These are phyloP conservation scores for Cyamopsis tetragonoloba DNA, from an alignment of 306 rosid species.

Conservation along the genomic window DNA sequence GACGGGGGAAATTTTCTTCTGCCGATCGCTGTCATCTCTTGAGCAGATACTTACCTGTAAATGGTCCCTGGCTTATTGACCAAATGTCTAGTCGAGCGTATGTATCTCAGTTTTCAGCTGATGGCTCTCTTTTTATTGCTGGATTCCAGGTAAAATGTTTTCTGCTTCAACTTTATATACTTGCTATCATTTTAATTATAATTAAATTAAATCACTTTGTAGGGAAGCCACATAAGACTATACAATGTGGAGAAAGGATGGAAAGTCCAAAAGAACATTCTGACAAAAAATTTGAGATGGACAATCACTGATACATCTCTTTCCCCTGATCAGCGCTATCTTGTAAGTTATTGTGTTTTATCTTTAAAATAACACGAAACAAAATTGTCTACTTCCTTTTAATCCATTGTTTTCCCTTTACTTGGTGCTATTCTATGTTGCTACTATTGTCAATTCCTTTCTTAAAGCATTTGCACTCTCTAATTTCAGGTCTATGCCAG, in stretches of 20 bases:
- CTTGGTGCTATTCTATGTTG: background rate
- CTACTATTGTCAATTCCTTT: background rate
- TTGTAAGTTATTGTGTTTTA: constrained; percentile 46
- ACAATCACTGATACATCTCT: constrained; percentile 92
- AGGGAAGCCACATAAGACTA: constrained; percentile 79
- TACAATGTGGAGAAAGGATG: constrained; percentile 83
- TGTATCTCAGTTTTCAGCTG: constrained; percentile 89
- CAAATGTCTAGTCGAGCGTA: constrained; percentile 73
- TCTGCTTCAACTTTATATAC: background rate
- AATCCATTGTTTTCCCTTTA: background rate
- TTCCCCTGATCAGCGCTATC: constrained; percentile 67
- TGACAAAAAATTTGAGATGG: constrained; percentile 80
- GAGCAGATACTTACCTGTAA: constrained; percentile 85
- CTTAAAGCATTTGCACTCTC: constrained; percentile 13
- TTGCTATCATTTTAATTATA: constrained; percentile 3
- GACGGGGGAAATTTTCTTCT: constrained; percentile 85
- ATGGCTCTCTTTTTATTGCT: constrained; percentile 86
- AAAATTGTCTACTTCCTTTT: background rate
- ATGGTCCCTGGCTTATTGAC: constrained; percentile 81
- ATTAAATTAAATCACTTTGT: constrained; percentile 23
- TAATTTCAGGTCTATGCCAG: constrained; percentile 85
- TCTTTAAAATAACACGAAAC: background rate
- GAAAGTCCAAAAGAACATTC: constrained; percentile 88
- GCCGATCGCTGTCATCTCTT: constrained; percentile 86
- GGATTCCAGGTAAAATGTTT: constrained; percentile 72